These are phyloP conservation scores for Brettanomyces nanus DNA, from an alignment of 805 yeast species.

Conservation along the genomic window DNA sequence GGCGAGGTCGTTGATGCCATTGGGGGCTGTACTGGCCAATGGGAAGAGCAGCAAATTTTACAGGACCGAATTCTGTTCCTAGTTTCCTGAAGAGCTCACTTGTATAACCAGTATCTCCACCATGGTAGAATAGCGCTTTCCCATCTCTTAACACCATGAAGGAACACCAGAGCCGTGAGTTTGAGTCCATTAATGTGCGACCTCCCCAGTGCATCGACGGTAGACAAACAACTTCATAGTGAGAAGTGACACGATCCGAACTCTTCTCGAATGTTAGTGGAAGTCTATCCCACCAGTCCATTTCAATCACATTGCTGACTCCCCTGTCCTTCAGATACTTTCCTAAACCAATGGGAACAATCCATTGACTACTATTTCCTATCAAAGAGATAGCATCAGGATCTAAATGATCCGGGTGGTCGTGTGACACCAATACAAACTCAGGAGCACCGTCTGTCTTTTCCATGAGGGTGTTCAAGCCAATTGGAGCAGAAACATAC, in stretches of 20 bases:
- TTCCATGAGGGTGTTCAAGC: slow-evolving; percentile 40
- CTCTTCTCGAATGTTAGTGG: slow-evolving; percentile 26
- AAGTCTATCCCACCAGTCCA: slow-evolving; percentile 88
- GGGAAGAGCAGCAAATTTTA: slow-evolving; percentile 67
- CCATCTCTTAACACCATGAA: slow-evolving; percentile 61
- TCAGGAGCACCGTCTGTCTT: slow-evolving; percentile 44
- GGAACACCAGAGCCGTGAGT: slow-evolving; percentile 83
- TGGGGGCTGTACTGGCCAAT: slow-evolving; percentile 94
- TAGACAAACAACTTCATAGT: slow-evolving; percentile 74
- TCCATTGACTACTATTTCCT: slow-evolving; percentile 67
- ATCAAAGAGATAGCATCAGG: slow-evolving; percentile 42
- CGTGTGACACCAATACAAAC: slow-evolving; percentile 77
- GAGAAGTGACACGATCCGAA: slow-evolving; percentile 14
- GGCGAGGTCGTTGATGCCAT: slow-evolving; percentile 91
- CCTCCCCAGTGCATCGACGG: slow-evolving; percentile 99
- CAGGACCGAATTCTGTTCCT: slow-evolving; percentile 54
- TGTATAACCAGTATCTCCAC: slow-evolving; percentile 93
- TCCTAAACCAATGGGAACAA: slow-evolving; percentile 78
- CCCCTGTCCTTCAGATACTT: slow-evolving; percentile 51
- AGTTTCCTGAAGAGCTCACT: slow-evolving; percentile 63
- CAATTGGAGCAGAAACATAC: slow-evolving; percentile 69
- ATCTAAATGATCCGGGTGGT: slow-evolving; percentile 94
- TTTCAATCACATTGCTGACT: slow-evolving; percentile 49
- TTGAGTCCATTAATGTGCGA: slow-evolving; percentile 69
- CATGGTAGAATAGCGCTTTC: slow-evolving; percentile 74